A percentile compares a stretch with the other conserved stretches of the same genome.
phyloP scores from a whole-genome alignment of 495 filamentous ascomycete species.

The Neurospora cerealis region DNA sequence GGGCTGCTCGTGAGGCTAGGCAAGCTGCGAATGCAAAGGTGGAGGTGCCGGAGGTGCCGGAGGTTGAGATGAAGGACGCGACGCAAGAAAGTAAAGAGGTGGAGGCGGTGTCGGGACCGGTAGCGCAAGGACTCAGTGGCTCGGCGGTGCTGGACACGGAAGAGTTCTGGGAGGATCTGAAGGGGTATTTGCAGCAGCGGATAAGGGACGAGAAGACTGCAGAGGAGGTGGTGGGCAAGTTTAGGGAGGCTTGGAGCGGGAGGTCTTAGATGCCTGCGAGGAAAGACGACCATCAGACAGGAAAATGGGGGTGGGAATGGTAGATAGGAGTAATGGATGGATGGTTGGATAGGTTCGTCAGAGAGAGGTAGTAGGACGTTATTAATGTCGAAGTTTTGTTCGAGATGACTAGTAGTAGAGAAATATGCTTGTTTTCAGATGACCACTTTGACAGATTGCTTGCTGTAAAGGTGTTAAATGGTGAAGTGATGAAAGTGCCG shows the following conservation, averaged over 20 bases:
- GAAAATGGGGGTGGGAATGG: too few species aligned
- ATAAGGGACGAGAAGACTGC: constrained; percentile 62
- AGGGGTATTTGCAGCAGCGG: constrained; percentile 67
- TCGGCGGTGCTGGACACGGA: constrained; percentile 51
- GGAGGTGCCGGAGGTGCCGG: neutral
- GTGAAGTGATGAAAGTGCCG: neutral
- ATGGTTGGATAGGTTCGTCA: neutral
- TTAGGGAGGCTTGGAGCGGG: constrained; percentile 57
- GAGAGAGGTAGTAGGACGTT: neutral
- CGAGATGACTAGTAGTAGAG: neutral
- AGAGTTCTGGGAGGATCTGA: constrained; percentile 83
- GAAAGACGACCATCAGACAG: too few species aligned
- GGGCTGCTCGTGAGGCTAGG: neutral
- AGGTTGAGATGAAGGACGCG: neutral
- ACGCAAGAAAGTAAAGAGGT: too few species aligned
- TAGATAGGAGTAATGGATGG: neutral
- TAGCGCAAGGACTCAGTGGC: constrained; percentile 47
- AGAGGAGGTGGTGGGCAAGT: constrained; percentile 51
- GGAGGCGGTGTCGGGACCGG: too few species aligned
- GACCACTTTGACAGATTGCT: too few species aligned
- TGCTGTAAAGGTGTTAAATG: too few species aligned
- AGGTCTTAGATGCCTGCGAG: neutral
- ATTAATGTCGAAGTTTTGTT: neutral
- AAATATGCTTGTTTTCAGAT: neutral
- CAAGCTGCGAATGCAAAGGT: neutral